Conservation (phyloP, 805 yeast species). For the Ogataea ganodermae region DNA sequence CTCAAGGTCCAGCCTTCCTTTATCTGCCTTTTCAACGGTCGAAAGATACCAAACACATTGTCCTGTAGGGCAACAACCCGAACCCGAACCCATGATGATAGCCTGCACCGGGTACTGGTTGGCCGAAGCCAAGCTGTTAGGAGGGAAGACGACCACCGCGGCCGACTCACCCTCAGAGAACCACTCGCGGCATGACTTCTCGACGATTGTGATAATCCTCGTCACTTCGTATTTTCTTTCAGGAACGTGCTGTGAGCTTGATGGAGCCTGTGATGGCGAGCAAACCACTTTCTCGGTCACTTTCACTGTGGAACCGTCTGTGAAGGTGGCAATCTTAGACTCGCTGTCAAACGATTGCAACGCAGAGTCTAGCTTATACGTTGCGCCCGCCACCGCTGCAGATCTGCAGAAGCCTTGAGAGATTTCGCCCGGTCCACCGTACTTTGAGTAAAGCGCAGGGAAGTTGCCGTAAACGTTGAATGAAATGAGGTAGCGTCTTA, state of each 20-base stretch:
- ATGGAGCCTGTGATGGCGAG: constrained; percentile 68
- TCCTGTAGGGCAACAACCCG: constrained; percentile 85
- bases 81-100: constrained; percentile 80
- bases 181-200: constrained; percentile 90
- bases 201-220: constrained; percentile 79
- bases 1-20: constrained; percentile 77
- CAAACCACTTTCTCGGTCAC: constrained; percentile 80
- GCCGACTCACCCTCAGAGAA: constrained; percentile 81
- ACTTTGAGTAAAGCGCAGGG: constrained; percentile 89
- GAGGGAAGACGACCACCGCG: constrained; percentile 91
- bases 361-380: constrained; percentile 78
- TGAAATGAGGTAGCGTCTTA: constrained; percentile 79
- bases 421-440: constrained; percentile 94
- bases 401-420: constrained; percentile 97
- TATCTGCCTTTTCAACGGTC: constrained; percentile 67
- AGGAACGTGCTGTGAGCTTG: constrained; percentile 43
- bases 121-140: constrained; percentile 64
- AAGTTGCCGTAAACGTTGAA: constrained; percentile 92
- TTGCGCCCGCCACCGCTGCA: constrained; percentile 97
- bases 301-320: constrained; percentile 73
- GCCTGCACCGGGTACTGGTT: constrained; percentile 83
- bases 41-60: constrained; percentile 90
- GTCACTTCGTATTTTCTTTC: constrained; percentile 58
- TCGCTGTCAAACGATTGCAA: constrained; percentile 65
- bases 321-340: constrained; percentile 65